These are phyloP conservation scores for Phytophthora sp. DNA, from an alignment of 352 stramenopile genomes.

Conservation along the genomic window DNA sequence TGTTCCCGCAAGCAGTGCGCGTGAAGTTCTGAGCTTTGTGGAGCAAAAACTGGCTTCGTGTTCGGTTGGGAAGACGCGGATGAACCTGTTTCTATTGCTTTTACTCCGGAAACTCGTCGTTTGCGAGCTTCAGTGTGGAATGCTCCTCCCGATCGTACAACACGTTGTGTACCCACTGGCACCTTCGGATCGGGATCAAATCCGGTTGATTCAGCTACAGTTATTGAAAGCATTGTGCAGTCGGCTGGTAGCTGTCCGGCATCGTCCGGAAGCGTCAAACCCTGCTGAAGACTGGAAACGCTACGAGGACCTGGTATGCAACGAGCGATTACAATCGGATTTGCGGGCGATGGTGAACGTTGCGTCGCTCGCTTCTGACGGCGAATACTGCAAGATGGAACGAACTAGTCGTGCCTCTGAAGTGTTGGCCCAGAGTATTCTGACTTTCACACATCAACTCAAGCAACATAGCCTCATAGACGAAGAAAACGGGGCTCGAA, in stretches of 20 bases:
- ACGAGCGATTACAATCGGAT: conserved; percentile 55
- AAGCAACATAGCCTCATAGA: conserved; percentile 36
- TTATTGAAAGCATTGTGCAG: conserved; percentile 54
- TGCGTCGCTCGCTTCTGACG: background rate
- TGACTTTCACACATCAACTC: conserved; percentile 40
- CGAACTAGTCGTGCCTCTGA: conserved; percentile 41
- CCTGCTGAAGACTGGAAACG: conserved; percentile 25
- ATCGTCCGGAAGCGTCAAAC: conserved; percentile 10
- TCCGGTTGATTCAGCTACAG: conserved; percentile 59
- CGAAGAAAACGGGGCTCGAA: conserved; percentile 29
- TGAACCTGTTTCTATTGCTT: conserved; percentile 64
- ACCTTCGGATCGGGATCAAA: conserved; percentile 34
- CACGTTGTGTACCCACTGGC: conserved; percentile 50
- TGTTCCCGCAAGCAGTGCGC: conserved; percentile 17
- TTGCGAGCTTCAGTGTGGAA: conserved; percentile 29
- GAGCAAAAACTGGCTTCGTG: conserved; percentile 61
- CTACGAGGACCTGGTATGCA: conserved; percentile 51
- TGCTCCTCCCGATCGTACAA: conserved; percentile 46
- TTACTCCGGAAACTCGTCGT: conserved; percentile 57
- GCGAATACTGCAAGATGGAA: conserved; percentile 23
- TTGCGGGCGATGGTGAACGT: conserved; percentile 39
- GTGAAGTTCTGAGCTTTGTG: conserved; percentile 45
- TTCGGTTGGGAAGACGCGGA: conserved; percentile 36
- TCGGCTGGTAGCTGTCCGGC: conserved; percentile 31
- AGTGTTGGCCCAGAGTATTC: conserved; percentile 52